A percentile compares a stretch with the other conserved stretches of the same genome.
These are phyloP conservation scores for Solanum etuberosum DNA, from an alignment of 257 asterid species.

Conservation along the genomic window DNA sequence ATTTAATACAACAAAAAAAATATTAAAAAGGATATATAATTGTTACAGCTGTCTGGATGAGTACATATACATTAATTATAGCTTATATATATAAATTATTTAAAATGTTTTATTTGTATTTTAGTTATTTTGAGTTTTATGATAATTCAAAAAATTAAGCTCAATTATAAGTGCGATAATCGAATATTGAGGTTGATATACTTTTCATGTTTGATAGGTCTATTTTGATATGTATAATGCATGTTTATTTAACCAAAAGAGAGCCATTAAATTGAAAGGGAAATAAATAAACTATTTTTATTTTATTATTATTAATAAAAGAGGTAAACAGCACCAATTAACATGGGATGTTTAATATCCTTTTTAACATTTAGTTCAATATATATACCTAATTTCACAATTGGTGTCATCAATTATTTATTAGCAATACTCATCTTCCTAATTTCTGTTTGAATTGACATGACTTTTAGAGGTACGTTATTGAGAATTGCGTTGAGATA, in stretches of 20 bases:
- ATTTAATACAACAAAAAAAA: not conserved
- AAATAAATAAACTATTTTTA: not conserved
- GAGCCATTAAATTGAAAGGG: not conserved
- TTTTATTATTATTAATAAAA: not conserved
- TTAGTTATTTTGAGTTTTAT: not conserved
- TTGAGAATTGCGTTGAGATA: not conserved
- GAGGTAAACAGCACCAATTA: not conserved
- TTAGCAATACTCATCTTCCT: not conserved
- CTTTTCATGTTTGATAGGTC: not conserved
- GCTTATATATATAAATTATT: not conserved
- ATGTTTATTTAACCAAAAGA: not conserved
- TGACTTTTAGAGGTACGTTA: not conserved
- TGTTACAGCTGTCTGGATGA: not conserved
- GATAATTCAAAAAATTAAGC: not conserved
- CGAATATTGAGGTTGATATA: not conserved
- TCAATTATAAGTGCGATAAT: not conserved
- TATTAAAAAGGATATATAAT: not conserved
- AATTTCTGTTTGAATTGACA: not conserved
- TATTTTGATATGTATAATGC: not conserved
- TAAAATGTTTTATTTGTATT: not conserved
- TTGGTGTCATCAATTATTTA: not conserved
- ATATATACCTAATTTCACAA: not conserved
- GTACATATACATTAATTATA: not conserved
- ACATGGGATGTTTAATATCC: not conserved
- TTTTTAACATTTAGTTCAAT: not conserved